Conservation (phyloP, 2,329 filamentous ascomycete species). For the Talaromyces piceae region DNA sequence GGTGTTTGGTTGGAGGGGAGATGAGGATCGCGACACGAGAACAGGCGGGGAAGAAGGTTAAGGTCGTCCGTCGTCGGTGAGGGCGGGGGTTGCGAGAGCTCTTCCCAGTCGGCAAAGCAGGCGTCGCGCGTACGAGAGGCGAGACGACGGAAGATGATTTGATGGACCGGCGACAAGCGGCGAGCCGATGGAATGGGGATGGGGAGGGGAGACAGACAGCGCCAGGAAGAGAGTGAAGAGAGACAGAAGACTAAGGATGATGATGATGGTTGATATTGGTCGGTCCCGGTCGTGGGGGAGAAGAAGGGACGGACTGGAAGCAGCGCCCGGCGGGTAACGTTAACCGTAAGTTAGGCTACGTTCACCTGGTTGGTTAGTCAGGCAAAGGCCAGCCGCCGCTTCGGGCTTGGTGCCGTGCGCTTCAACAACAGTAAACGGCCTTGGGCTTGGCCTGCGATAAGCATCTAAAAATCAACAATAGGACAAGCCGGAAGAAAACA, state of each 20-base stretch:
- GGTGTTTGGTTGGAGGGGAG: not conserved
- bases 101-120: not conserved
- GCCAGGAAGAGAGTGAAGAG: not conserved
- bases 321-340: not conserved
- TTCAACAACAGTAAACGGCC: no score
- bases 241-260: not conserved
- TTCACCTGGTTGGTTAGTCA: not conserved
- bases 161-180: not conserved
- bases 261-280: not conserved
- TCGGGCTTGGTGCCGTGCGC: not conserved
- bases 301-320: not conserved
- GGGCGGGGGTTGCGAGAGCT: slow-evolving; percentile 3
- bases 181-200: not conserved
- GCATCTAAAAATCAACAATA: not conserved
- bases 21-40: not conserved
- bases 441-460: not conserved
- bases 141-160: not conserved
- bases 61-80: not conserved
- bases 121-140: not conserved
- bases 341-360: no score
- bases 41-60: slow-evolving; percentile 1
- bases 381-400: not conserved
- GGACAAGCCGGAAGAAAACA: no score
- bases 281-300: not conserved
- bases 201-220: no score